Evolutionary conservation across 2,329 filamentous ascomycete species (phyloP).

Genomic region (Alternaria triticina): DNA sequence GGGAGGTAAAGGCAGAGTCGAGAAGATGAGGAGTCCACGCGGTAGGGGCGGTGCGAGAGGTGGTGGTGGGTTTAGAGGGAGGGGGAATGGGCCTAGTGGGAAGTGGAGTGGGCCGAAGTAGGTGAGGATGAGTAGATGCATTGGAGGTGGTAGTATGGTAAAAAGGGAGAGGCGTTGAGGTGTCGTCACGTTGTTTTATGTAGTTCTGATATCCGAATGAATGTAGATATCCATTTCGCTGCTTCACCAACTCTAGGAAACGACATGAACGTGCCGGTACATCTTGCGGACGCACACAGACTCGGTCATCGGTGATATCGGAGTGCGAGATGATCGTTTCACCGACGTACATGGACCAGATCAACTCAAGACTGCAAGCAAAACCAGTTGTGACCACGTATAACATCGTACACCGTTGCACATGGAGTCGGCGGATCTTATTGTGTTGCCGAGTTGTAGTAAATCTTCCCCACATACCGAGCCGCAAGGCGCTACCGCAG

Average conservation of each 20-base stretch:
- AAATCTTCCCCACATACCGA: background rate
- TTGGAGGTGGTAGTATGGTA: background rate
- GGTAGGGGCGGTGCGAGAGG: constrained; percentile 17
- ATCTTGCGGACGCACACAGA: background rate
- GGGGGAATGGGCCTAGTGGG: constrained; percentile 5
- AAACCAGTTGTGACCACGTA: background rate
- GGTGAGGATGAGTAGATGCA: background rate
- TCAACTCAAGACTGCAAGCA: background rate
- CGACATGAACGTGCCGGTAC: background rate
- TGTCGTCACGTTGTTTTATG: background rate
- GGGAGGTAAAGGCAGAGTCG: constrained; percentile 23
- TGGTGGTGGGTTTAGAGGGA: constrained; percentile 17
- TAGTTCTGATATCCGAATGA: background rate
- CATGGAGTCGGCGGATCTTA: background rate
- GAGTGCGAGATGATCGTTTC: background rate
- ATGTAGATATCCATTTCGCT: background rate
- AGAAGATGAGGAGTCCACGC: constrained; percentile 9
- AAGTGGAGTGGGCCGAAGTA: constrained; percentile 16
- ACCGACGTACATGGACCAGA: background rate
- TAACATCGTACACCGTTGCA: background rate
- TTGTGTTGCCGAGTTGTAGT: background rate
- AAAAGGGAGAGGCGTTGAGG: constrained; percentile 7
- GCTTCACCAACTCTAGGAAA: background rate
- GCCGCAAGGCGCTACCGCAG: background rate
- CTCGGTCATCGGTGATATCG: background rate